These are phyloP conservation scores for Gracilaria caudata DNA, from an alignment of 23 red algal genomes.

Conservation along the genomic window DNA sequence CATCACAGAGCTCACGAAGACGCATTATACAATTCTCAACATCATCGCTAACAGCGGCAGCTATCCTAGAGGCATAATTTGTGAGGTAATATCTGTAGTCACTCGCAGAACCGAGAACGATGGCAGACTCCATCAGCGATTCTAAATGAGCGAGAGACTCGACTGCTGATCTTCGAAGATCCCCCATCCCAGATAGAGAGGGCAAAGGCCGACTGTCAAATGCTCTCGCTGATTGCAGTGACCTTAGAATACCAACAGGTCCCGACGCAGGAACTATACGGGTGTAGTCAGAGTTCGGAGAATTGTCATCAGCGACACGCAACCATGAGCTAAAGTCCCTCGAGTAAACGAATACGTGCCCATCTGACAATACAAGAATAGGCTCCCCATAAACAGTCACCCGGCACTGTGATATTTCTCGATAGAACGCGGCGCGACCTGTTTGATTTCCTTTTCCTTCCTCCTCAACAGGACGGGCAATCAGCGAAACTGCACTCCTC, in stretches of 20 bases:
- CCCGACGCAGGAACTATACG: conserved; percentile 21
- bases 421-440: conserved; percentile 22
- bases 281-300: conserved; percentile 76
- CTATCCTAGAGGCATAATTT: conserved; percentile 67
- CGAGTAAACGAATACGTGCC: conserved; percentile 75
- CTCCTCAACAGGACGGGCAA: conserved; percentile 40
- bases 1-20: conserved; percentile 76
- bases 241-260: conserved; percentile 33
- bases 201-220: conserved; percentile 27
- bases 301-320: conserved; percentile 73
- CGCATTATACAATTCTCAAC: conserved; percentile 68
- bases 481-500: conserved; percentile 59
- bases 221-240: conserved; percentile 30
- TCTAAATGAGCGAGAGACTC: conserved; percentile 86
- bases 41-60: conserved; percentile 65
- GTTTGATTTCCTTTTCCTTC: not conserved
- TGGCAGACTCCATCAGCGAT: conserved; percentile 63
- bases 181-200: conserved; percentile 63
- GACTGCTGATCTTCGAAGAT: conserved; percentile 66
- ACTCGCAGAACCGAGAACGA: conserved; percentile 55
- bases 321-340: conserved; percentile 70
- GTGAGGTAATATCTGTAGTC: conserved; percentile 78
- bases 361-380: conserved; percentile 77
- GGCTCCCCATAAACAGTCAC: conserved; percentile 68
- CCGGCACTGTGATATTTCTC: conserved; percentile 45